Evolutionary conservation across 2,329 filamentous ascomycete species (phyloP), one percentile per base, ranked within the genome.

Genomic region (Colletotrichum falcatum): DNA sequence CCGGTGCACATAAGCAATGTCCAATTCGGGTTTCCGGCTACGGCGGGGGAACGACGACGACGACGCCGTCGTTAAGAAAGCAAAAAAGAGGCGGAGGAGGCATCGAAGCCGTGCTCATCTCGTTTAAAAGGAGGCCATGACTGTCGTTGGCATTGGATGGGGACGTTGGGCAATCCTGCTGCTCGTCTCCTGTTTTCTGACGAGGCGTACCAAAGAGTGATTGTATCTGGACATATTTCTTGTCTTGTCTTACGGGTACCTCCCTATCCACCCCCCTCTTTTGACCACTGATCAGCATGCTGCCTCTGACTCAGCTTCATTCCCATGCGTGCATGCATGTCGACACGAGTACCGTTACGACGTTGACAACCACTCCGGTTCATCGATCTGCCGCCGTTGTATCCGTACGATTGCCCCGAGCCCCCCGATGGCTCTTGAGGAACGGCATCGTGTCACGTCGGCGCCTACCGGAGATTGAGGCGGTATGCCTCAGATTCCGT

Each of bases 1-100:
- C 66, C 62, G 55, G 48, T 61, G 66, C 66, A 61, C 55, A 23
- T 26, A 28, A 66, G 44, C 26, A 70, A 66, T 58, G 35, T n/a
- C 66, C 63, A 51, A 66, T 61, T 63, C 46, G 46, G 12, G 46
- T 26, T 26, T 49, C 12, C 46, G 3, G 23, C 14, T 7, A 9
- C 46, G n/a, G 23, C 46, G 23, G 23, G 46, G 23, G 44, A 48
- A 33, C 30, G 30, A n/a, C 4, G 18, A 2, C 2, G 39, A 5
- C 6, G 39, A 1, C 39, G 39, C 39, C 39, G 44, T 9, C n/a
- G 44, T n/a, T 3, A 12, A 23, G 2, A 11, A 48, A 11, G n/a
- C n/a, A 23, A 7, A 7, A 9, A 42, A 26, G 35, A 18, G 3
- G 35, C 33, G 9, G 28, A 37, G n/a, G 33, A 23, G 18, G 16